These are phyloP conservation scores for Magnolia officinalis DNA, from an alignment of 164 flowering plant species.

Conservation along the genomic window DNA sequence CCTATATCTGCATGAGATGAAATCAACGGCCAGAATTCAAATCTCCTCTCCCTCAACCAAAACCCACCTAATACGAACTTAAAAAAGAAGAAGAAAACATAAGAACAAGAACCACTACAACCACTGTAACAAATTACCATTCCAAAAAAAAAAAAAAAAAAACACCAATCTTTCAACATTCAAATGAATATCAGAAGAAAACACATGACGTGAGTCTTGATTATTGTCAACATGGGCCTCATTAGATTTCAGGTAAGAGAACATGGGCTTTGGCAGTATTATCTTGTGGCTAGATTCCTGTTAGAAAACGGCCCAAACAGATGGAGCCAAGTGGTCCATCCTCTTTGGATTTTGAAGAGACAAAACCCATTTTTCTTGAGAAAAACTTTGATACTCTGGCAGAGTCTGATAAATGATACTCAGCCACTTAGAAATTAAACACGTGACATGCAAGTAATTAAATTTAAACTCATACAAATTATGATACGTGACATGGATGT, in stretches of 20 bases:
- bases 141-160: constrained; percentile 10
- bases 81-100: constrained; percentile 51
- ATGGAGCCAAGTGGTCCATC: constrained; percentile 33
- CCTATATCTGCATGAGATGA: constrained; percentile 1
- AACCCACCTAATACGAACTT: constrained; percentile 58
- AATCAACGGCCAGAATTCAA: constrained; percentile 6
- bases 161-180: constrained; percentile 15
- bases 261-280: constrained; percentile 15
- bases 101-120: constrained; percentile 33
- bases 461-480: too few species aligned
- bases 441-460: too few species aligned
- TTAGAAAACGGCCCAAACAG: constrained; percentile 24
- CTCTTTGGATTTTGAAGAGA: constrained; percentile 15
- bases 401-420: too few species aligned
- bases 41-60: constrained; percentile 33
- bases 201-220: constrained; percentile 43
- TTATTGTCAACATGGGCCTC: constrained; percentile 2
- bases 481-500: too few species aligned
- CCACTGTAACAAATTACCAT: constrained; percentile 7
- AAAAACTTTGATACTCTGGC: too few species aligned
- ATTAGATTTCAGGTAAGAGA: neutral
- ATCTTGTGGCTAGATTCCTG: constrained; percentile 28
- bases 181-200: constrained; percentile 18
- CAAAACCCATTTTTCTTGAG: constrained; percentile 5
- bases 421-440: too few species aligned